Evolutionary conservation across 208 protist species (phyloP), one percentile per base, ranked within the genome.

Genomic region (Crithidia fasciculata): DNA sequence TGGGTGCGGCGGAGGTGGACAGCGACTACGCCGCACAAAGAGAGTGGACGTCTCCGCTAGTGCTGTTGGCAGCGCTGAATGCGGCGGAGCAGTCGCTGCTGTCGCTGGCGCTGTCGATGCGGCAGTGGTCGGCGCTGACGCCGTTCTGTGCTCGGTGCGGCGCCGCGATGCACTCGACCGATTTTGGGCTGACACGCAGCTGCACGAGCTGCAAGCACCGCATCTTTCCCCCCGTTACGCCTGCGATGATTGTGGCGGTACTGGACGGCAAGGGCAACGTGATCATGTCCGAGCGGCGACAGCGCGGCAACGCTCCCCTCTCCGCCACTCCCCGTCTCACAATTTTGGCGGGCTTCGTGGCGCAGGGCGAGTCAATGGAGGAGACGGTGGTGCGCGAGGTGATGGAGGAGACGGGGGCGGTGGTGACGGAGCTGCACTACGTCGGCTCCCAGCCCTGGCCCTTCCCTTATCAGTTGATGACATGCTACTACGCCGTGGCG

Each of bases 391-490:
- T 76, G 37, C 72, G 81, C 12, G 86, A 89, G 73, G 86, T 88
- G 72, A 47, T 63, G 63, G 86, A 91, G 75, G 86, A 91, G 76
- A 82, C 81, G 47, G 72, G 71, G 36, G 86, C 82, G 0, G 15
- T 8, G 18, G 79, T 88, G 53, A 85, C 73, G 28, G 55, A 41
- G 2, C 56, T 91, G 72, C 76, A 70, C 54, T 88, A 91, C 76
- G 76, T 85, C 44, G 81, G 81, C 68, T 89, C 81, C 5, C 83
- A 91, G 74, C 81, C 84, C 16, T 91, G 83, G 77, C 83, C 83
- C 13, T 80, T 58, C 43, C 81, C 82, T 5, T 70, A 62, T 43
- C 49, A 84, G 72, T 56, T 91, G 28, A 91, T 91, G 86, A 60
- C 62, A 41, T 75, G 76, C 66, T 91, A 83, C 74, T 88, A 91